Base-by-base conservation (phyloP, 169 alveolate genomes). In the Ichthyophthirius multifiliis region DNA sequence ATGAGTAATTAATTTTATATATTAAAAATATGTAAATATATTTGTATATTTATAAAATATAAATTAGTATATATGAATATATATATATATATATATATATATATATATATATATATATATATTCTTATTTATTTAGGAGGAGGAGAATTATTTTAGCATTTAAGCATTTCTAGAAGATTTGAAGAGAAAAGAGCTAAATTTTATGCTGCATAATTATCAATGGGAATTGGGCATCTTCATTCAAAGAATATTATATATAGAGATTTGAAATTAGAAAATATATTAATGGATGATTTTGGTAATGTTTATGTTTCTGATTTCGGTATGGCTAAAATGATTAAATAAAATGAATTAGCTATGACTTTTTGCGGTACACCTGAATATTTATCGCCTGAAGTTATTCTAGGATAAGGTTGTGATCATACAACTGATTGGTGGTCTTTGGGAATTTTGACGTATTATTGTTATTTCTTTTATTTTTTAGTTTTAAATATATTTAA, bases 301-400 rank as follows among this genome's bases (percentile, higher is more conserved):
- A 74, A 82, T 74, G 87, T 82, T n/a, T 82, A 43, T 65, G 46
- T 93, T 37, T 92, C 94, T 9, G 97, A 93, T 78, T 93, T 90
- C 45, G 97, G 97, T 23, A 87, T 91, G 64, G 97, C 97, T 20
- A 93, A 93, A 45, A 41, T 78, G 20, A 76, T 88, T 3, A 63
- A 83, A 7, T 74, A 80, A 23, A 88, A 89, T 47, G 88, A 91
- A 41, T 76, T 83, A 34, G 92, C 95, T 5, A 88, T 86, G 79
- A 89, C 96, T 7, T 88, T 93, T 39, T 91, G 94, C 74, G 98
- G 98, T 9, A 95, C 98, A 5, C 96, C 97, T 12, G 93, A 93
- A 48, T 95, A 95, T 76, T 75, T 94, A 77, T 96, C 97, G 7
- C 98, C 98, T n/a, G 98, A 95, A 75, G 88, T 95, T 74, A 89